phyloP scores from a whole-genome alignment of 805 yeast species.

The Grigorovia jiainica region DNA sequence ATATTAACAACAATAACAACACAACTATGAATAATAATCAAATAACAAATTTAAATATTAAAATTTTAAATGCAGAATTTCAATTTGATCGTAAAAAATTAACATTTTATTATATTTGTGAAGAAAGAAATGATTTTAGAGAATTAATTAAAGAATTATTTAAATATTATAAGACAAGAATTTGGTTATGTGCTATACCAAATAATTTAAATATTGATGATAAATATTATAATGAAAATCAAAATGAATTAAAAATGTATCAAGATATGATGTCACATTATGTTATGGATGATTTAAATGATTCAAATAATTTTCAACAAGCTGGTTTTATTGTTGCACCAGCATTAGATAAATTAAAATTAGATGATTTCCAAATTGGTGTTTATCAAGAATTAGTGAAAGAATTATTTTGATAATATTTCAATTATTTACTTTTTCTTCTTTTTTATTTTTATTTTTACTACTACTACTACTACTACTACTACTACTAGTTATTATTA shows the following conservation, averaged over 20 bases:
- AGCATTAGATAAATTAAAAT: conserved; percentile 21
- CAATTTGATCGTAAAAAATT: conserved; percentile 75
- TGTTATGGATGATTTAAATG: conserved; percentile 18
- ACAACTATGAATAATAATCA: conserved; percentile 14
- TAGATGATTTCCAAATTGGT: conserved; percentile 31
- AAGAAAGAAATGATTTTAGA: conserved; percentile 63
- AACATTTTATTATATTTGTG: conserved; percentile 59
- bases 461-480: too few species aligned
- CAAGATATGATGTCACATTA: conserved; percentile 28
- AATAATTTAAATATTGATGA: conserved; percentile 25
- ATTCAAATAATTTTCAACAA: conserved; percentile 11
- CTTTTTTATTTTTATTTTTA: too few species aligned
- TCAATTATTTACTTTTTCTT: not conserved
- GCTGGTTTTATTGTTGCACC: conserved; percentile 17
- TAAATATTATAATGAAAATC: conserved; percentile 24
- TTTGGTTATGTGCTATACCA: conserved; percentile 73
- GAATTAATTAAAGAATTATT: conserved; percentile 65
- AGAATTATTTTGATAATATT: conserved; percentile 14
- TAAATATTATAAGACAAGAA: conserved; percentile 68
- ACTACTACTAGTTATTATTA: too few species aligned
- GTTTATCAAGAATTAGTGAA: conserved; percentile 28
- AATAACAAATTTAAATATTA: conserved; percentile 35
- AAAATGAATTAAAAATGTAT: conserved; percentile 26
- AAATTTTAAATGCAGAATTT: conserved; percentile 66
- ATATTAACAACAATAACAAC: conserved; percentile 1